Base-by-base conservation (phyloP, 2,329 filamentous ascomycete species). In the Hansfordia pulvinata region DNA sequence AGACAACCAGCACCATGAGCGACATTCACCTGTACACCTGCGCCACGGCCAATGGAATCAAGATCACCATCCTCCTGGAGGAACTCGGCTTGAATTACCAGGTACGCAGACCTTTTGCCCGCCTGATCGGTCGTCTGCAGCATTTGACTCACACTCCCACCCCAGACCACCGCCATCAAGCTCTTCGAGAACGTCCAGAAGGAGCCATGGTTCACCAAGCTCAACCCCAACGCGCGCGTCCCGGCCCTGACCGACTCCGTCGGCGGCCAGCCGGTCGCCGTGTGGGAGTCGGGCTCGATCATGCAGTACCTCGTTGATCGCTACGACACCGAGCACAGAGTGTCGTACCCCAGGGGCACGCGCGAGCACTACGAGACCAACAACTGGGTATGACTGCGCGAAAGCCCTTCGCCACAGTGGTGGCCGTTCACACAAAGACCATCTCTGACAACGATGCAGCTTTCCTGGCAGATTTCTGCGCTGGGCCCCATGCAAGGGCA, bases 191-290 rank as follows among this genome's bases (percentile, higher is more conserved):
- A 84, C 48, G 66, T 60, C n/a, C 83, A 92, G 43, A 92, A 90
- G 47, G 58, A 88, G 50, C 71, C 70, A 10, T 92, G 82, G 83
- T 94, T 88, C 55, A 67, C 92, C 16, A 74, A 76, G 27, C 92
- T 93, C 56, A 93, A 93, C 54, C 85, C 85, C 36, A 93, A 93
- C 50, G 85, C 85, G 36, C 79, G 85, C 38, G 93, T 93, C 41
- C 86, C 85, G 4, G 85, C 85, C 30, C 43, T 93, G 26, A 90
- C 81, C 6, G 85, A 93, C 53, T 80, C 64, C 6, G 60, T 62
- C 5, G 76, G 90, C 48, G 81, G 82, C 39, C 59, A 78, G 48
- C 58, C 61, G 18, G 83, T 93, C 46, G 64, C 68, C 30, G 50
- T 93, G 11, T 93, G 92, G 45, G 85, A 93, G 54, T 81, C 73